Evolutionary conservation across 495 filamentous ascomycete genomes (phyloP), one percentile per base, ranked within the genome.

Genomic region (Clohesyomyces aquaticus): DNA sequence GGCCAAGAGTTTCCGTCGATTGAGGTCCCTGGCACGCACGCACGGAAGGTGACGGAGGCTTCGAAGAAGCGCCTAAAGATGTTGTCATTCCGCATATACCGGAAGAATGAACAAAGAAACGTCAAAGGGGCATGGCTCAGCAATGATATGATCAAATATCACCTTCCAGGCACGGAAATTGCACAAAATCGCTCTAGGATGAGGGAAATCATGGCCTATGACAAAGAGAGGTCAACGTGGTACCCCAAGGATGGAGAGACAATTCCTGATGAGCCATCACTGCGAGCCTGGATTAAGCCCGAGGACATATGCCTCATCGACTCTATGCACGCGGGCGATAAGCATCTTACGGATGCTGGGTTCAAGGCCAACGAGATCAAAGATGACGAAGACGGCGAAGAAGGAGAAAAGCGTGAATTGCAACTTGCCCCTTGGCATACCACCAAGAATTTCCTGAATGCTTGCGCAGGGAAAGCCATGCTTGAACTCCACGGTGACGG

Each of bases 401-500:
- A 87, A 29, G 80, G 82, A 16, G 85, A 91, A 61, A 86, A 82
- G 63, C 82, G 91, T n/a, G 91, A 96, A 60, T 86, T 95, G 71
- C 87, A 90, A 66, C 87, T 99, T 76, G 92, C 93, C 1, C 94
- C 94, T 1, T 99, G 94, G 94, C 87, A 90, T 59, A 89, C 91
- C 1, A 94, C 89, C 21, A 95, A 96, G 77, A 95, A 95, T 52
- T 99, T 99, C 76, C 80, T 97, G 51, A 85, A 96, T 57, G 94
- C 94, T 14, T 93, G 91, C 25, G 85, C 91, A 67, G 91, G 91
- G 27, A 99, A 99, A 73, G 94, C 94, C 9, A 99, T 99, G 94
- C 83, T 99, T 47, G 85, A 89, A 60, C 85, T 99, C 10, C 90
- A 97, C 68, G 94, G 94, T 18, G 88, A 93, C 64, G 94, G 95